Percentiles rank a stretch among this genome's conserved stretches.
These are phyloP conservation scores for Clausena lansium DNA, from an alignment of 345 rosid species.

Conservation along the genomic window DNA sequence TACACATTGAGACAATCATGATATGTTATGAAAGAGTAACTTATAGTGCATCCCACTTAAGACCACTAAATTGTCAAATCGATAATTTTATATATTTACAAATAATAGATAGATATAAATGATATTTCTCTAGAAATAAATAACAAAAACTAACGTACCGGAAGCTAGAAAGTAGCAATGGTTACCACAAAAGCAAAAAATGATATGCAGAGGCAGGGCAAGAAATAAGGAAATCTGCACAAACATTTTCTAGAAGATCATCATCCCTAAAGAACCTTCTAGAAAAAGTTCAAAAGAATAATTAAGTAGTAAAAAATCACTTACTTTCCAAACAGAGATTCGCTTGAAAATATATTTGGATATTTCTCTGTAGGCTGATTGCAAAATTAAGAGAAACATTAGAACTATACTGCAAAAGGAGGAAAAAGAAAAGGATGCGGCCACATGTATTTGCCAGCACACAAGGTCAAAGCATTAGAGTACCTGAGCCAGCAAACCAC, in stretches of 20 bases:
- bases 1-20: neutral
- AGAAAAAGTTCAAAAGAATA: no score
- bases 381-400: neutral
- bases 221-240: neutral
- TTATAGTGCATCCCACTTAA: neutral
- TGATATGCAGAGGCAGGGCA: neutral
- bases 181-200: neutral
- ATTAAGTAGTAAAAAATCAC: neutral
- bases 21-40: neutral
- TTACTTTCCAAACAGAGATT: neutral
- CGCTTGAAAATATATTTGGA: neutral
- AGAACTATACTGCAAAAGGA: neutral
- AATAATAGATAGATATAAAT: neutral
- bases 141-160: constrained; percentile 53
- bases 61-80: neutral
- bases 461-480: constrained; percentile 3
- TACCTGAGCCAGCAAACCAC: constrained; percentile 96
- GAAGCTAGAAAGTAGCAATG: constrained; percentile 59
- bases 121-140: no score
- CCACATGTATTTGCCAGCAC: neutral
- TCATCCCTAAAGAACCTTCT: neutral
- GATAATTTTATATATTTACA: neutral
- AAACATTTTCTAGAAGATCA: neutral
- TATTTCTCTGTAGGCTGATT: neutral
- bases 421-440: neutral